Evolutionary conservation across 495 filamentous ascomycete species (phyloP).

Genomic region (Hyaloscypha finlandica): DNA sequence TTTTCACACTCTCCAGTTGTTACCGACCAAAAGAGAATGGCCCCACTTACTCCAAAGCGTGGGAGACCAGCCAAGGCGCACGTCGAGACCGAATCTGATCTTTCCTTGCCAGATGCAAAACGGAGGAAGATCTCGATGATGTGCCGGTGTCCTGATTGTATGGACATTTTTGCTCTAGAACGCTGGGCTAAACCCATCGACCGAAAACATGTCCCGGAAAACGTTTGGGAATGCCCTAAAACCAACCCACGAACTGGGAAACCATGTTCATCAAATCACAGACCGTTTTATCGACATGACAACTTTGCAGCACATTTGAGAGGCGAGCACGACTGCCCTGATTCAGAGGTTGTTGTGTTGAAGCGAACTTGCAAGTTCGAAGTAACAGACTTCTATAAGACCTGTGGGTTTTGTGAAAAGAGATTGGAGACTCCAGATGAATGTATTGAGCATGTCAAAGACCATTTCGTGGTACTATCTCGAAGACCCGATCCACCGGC

Average conservation of each 20-base stretch:
- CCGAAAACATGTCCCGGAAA: conserved; percentile 6
- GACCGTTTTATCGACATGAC: background rate
- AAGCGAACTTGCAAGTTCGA: conserved; percentile 12
- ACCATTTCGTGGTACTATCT: conserved; percentile 4
- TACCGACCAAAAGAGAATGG: conserved; percentile 2
- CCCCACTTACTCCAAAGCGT: conserved; percentile 3
- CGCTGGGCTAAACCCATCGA: conserved; percentile 13
- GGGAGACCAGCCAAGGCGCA: conserved; percentile 16
- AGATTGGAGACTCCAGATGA: background rate
- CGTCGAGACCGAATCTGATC: conserved; percentile 6
- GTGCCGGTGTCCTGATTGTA: conserved; percentile 12
- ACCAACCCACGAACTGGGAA: conserved; percentile 3
- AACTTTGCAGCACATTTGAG: conserved; percentile 10
- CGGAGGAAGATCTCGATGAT: conserved; percentile 1
- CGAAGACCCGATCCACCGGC: background rate
- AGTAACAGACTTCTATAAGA: conserved; percentile 10
- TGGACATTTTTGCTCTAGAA: background rate
- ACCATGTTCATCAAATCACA: conserved; percentile 7
- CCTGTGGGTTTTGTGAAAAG: conserved; percentile 12
- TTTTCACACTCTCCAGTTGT: conserved; percentile 2
- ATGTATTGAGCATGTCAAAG: conserved; percentile 13
- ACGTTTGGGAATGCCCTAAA: conserved; percentile 16
- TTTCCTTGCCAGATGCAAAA: conserved; percentile 9
- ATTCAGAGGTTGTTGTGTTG: conserved; percentile 1
- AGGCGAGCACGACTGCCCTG: conserved; percentile 10